phyloP scores from a whole-genome alignment of 2,329 filamentous ascomycete species.

The Talaromyces sp. region DNA sequence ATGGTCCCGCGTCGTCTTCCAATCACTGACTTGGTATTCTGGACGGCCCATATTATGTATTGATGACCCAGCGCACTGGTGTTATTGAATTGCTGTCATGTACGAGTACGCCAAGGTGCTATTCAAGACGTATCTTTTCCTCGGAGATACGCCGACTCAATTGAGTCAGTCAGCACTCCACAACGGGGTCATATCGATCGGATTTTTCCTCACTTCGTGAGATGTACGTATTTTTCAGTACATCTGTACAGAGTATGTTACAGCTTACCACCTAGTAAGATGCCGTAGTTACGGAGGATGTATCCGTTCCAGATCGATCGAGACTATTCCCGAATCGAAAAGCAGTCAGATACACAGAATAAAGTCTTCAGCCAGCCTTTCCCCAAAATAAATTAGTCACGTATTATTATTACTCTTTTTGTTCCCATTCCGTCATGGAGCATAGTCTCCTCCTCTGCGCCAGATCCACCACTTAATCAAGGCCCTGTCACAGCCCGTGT shows the following conservation, averaged over 20 bases:
- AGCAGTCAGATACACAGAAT: neutral
- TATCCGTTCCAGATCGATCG: neutral
- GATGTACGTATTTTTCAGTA: neutral
- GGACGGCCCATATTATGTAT: neutral
- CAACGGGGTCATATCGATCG: constrained; percentile 8
- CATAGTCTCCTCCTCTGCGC: neutral
- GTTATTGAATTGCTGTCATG: constrained; percentile 5
- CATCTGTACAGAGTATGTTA: neutral
- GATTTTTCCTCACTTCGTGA: neutral
- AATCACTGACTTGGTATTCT: neutral
- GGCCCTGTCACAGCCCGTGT: constrained; percentile 4
- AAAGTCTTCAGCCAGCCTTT: constrained; percentile 18
- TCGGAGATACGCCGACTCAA: constrained; percentile 1
- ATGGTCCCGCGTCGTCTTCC: neutral
- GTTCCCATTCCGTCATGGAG: constrained; percentile 2
- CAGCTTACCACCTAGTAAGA: neutral
- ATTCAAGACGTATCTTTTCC: neutral
- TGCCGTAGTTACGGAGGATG: neutral
- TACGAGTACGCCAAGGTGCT: neutral
- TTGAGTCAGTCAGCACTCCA: neutral
- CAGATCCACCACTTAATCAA: neutral
- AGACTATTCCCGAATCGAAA: constrained; percentile 1
- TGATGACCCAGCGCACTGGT: constrained; percentile 12
- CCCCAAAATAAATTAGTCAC: neutral
- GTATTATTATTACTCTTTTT: neutral